Evolutionary conservation across 2,329 filamentous ascomycete genomes (phyloP).

Genomic region (Stylonectria norvegica): DNA sequence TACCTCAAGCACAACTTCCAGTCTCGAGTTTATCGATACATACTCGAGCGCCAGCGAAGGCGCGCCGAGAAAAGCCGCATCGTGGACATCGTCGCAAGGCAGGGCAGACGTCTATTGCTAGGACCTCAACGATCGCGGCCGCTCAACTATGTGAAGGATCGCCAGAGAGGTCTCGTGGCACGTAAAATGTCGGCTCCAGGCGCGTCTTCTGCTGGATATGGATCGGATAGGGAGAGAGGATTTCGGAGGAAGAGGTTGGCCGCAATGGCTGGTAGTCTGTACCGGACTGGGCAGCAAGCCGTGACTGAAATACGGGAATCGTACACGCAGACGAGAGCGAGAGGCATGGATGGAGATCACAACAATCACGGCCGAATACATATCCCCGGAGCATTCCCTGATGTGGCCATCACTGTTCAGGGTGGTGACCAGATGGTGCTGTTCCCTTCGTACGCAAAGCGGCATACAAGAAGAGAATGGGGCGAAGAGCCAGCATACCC

Average conservation of each 20-base stretch:
- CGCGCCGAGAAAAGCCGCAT: conserved; percentile 47
- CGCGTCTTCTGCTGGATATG: conserved; percentile 27
- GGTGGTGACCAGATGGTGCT: conserved; percentile 90
- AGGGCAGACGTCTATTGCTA: conserved; percentile 46
- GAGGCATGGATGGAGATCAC: conserved; percentile 27
- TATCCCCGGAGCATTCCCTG: conserved; percentile 76
- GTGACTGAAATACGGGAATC: conserved; percentile 59
- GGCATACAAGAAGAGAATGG: conserved; percentile 55
- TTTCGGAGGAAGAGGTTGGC: conserved; percentile 75
- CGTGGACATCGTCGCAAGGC: conserved; percentile 40
- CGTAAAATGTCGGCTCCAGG: conserved; percentile 28
- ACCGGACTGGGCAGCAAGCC: conserved; percentile 53
- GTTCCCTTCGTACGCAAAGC: conserved; percentile 89
- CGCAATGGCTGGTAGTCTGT: conserved; percentile 56
- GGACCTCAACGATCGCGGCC: conserved; percentile 31
- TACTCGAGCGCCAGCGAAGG: conserved; percentile 62
- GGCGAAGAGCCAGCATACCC: conserved; percentile 28
- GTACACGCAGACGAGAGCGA: conserved; percentile 51
- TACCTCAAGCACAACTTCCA: conserved; percentile 68
- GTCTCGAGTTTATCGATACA: conserved; percentile 70
- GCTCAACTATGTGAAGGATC: conserved; percentile 33
- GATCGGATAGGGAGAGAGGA: conserved; percentile 54
- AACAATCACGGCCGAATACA: conserved; percentile 33
- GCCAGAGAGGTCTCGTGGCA: conserved; percentile 28
- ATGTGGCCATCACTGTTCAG: conserved; percentile 74